Evolutionary conservation across 2,329 filamentous ascomycete genomes (phyloP), one percentile per base, ranked within the genome.

Genomic region (Alternaria hordeiaustralica): DNA sequence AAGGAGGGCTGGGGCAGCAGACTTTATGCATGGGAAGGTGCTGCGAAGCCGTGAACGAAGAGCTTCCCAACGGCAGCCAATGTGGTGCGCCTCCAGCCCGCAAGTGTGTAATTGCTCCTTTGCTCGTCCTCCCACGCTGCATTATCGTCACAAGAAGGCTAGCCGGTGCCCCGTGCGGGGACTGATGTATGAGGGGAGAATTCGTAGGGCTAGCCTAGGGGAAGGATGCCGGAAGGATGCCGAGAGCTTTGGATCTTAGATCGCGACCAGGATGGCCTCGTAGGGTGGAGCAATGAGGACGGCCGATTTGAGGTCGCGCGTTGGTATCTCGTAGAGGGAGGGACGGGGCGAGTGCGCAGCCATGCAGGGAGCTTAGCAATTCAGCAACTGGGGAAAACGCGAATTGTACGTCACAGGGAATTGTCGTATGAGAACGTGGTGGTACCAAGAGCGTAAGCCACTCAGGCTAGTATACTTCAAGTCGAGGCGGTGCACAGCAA

Each of bases 111-210:
- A 47, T 28, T 46, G 30, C 33, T 28, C 50, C 50, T 53, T 9
- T 23, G 43, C 15, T 45, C 49, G 44, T 30, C 44, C 41, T 43
- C 58, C 41, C 46, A 15, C 43, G 43, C 49, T 60, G 50, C 49
- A 33, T 45, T 15, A 12, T 51, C 47, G 43, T 45, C 46, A n/a
- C n/a, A 25, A 20, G 50, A 26, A 25, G 58, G 43, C 43, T 55
- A 30, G 58, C 50, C 33, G 50, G 43, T 47, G 26, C 51, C 20
- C 58, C 43, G 58, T 47, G 46, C 49, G 56, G 20, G 15, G 41
- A 15, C 21, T 23, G 47, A 59, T 33, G 20, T 21, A 44, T 44
- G 46, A 23, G 30, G 56, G 45, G 47, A n/a, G 25, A 58, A 21
- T n/a, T 58, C 8, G 46, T 26, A 44, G 30, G 41, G 49, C 41